phyloP scores from a whole-genome alignment of 2,329 filamentous ascomycete genomes.

The Claviceps digitariae region DNA sequence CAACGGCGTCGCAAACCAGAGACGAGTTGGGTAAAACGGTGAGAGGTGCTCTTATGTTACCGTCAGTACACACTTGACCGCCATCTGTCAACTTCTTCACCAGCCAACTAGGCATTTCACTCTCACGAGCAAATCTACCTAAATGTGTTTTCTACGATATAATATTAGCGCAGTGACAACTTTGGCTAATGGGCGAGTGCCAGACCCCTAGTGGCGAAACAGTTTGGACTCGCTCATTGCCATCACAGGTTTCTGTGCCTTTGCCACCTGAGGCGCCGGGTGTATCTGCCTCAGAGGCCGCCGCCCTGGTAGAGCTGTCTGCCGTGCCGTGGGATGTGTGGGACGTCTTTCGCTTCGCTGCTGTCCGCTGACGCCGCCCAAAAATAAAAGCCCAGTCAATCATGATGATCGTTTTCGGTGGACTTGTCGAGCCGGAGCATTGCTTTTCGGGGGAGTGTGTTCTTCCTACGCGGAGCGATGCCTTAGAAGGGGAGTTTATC shows the following conservation, averaged over 20 bases:
- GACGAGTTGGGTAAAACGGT: neutral
- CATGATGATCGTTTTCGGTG: neutral
- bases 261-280: neutral
- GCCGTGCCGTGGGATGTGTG: neutral
- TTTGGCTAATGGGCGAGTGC: neutral
- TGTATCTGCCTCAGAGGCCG: neutral
- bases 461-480: neutral
- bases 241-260: neutral
- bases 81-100: neutral
- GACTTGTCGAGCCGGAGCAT: neutral
- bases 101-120: slow-evolving; percentile 6
- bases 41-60: neutral
- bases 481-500: no score
- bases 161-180: no score
- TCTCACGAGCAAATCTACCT: slow-evolving; percentile 6
- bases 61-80: slow-evolving; percentile 6
- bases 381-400: neutral
- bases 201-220: neutral
- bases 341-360: neutral
- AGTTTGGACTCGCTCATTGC: neutral
- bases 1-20: neutral
- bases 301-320: neutral
- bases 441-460: neutral
- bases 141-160: slow-evolving; percentile 6
- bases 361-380: neutral